Evolutionary conservation across 2,329 filamentous ascomycete genomes (phyloP), one percentile per base, ranked within the genome.

Genomic region (Neophaeococcomyces mojaviensis): DNA sequence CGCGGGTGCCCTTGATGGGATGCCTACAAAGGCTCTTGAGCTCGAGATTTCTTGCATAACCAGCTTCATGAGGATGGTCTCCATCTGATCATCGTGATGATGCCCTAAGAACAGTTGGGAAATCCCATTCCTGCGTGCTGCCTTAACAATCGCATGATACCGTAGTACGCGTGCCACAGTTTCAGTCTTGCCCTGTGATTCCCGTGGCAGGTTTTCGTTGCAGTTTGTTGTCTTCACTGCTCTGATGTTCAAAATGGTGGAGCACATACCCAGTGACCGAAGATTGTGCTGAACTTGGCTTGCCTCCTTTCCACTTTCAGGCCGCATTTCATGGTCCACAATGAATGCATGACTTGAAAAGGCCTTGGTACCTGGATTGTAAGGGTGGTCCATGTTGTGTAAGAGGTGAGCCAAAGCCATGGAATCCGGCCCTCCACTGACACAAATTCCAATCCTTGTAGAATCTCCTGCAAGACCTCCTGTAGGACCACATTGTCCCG

Each of bases 371-470:
- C 3, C 24, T 26, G 63, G 35, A 41, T 48, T 48, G 31, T 44
- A 36, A 43, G 44, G 39, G 50, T 54, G 38, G 56, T 54, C 18
- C 46, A 76, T 57, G 37, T 69, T 64, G 39, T 72, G 74, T 61
- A 85, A 86, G 30, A 97, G 74, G 49, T 73, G 81, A 46, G 88
- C 88, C 49, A 98, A 72, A 22, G 90, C 90, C 89, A 97, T 98
- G n/a, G 90, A 97, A 65, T 98, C 92, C 32, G 92, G 86, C 6
- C 92, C 92, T 19, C 92, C 92, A 60, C 89, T 96, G 50, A 97
- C 72, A 13, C 89, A 92, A 49, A 97, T 40, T 7, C 55, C 55
- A 15, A 49, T 34, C 28, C 38, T 49, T 15, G 19, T 20, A 16
- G 39, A 15, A 12, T 9, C 12, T 12, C 7, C 6, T n/a, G 9